Percentiles rank a stretch among this genome's conserved stretches.
phyloP scores from a whole-genome alignment of 2,329 filamentous ascomycete genomes.

The Domatiomyces catenatus region DNA sequence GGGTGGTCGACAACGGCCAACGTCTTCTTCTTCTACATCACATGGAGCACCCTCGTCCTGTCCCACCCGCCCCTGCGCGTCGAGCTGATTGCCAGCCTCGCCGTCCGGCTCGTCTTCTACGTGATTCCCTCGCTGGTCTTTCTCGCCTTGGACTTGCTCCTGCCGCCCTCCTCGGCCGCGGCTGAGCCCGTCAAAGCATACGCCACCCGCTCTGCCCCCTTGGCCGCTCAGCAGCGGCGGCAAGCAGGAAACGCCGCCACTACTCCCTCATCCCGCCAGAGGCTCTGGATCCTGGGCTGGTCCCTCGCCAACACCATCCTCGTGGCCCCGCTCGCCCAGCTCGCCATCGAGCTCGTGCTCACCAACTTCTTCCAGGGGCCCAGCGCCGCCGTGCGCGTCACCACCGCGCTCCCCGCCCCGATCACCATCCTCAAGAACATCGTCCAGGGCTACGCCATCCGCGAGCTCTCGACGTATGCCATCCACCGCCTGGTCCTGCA shows the following conservation, averaged over 20 bases:
- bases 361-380: slow-evolving; percentile 38
- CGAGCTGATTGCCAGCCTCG: slow-evolving; percentile 55
- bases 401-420: slow-evolving; percentile 45
- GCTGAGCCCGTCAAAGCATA: slow-evolving; percentile 55
- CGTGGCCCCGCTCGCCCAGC: slow-evolving; percentile 40
- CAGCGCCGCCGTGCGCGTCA: slow-evolving; percentile 42
- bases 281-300: slow-evolving; percentile 37
- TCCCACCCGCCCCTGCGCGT: slow-evolving; percentile 60
- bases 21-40: slow-evolving; percentile 77
- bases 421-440: slow-evolving; percentile 45
- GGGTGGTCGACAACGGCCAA: slow-evolving; percentile 70
- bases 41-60: slow-evolving; percentile 70
- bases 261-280: slow-evolving; percentile 25
- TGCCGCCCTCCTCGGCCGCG: slow-evolving; percentile 59
- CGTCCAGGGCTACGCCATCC: slow-evolving; percentile 35
- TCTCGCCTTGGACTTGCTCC: slow-evolving; percentile 53
- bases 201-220: slow-evolving; percentile 37
- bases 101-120: slow-evolving; percentile 54
- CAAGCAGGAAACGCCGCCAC: slow-evolving; percentile 4
- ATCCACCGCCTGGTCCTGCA: slow-evolving; percentile 62
- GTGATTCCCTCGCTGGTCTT: slow-evolving; percentile 58
- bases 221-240: slow-evolving; percentile 2
- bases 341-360: slow-evolving; percentile 38
- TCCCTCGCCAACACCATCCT: slow-evolving; percentile 41
- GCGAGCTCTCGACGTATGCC: slow-evolving; percentile 55